Evolutionary conservation across 176 grass and related monocot genomes (phyloP), one percentile per base, ranked within the genome.

Genomic region (Paspalum vaginatum): DNA sequence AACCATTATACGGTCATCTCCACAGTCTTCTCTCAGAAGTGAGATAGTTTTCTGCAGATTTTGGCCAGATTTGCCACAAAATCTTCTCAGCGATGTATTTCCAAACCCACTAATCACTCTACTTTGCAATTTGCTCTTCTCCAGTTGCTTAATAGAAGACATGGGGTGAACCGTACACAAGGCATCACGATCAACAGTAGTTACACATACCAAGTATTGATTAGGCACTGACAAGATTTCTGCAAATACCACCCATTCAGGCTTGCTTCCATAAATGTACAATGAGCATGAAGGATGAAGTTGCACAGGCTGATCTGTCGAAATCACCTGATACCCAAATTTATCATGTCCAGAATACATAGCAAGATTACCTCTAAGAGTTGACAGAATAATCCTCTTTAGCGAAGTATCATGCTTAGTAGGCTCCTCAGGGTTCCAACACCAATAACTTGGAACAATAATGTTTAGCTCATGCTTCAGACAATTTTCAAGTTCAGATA

Each of bases 181-280:
- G 22, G 85, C 86, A 21, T 93, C 86, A 86, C 41, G 72, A 87
- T 95, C 90, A 55, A 98, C 85, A 55, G 92, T 84, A 53, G 95
- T 91, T 84, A 93, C 95, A 85, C 95, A 98, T 75, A 98, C 90
- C 71, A 98, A 88, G 87, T 95, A 98, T 45, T 98, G 85, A 94
- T 87, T 89, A 18, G 78, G 61, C 9, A 87, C 78, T 27, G 95
- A 91, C 68, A 98, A 94, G 46, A 98, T 87, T 76, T 98, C 95
- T 69, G 88, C 77, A 87, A 98, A 98, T 76, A 92, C 95, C 45
- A 98, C 95, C 92, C 95, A 95, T 65, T 92, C 79, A 50, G 95
- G 92, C 75, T 88, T 93, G 57, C 75, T 84, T 16, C 79, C 81
- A 79, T 87, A 98, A 25, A 76, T 70, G 15, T 87, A 78, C 66